Base-by-base conservation (phyloP, 805 yeast genomes). In the Pichia insulana region DNA sequence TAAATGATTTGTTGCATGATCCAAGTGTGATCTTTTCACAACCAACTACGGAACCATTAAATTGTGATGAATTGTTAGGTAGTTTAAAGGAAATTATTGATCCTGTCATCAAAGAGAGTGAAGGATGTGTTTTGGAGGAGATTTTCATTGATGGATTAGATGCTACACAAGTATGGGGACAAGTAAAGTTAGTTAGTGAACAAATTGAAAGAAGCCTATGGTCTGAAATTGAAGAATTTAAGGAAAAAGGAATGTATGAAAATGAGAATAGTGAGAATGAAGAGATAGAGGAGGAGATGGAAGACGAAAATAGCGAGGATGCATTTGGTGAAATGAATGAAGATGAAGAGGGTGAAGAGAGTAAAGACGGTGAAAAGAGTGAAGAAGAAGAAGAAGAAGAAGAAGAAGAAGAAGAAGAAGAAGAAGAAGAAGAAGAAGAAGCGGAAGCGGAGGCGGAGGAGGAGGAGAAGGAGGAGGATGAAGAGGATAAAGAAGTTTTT, bases 121-220 rank as follows among this genome's bases (percentile, higher is more conserved):
- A 81, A 79, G 55, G 43, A 51, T 34, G 65, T 73, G 82, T 83
- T 6, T 67, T 90, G 17, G 96, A 88, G 60, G 88, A 85, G 57
- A 71, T 90, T 17, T 77, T 81, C 51, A 71, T 83, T 12, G 94
- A 88, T 38, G 97, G 96, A 1, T 67, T 90, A 42, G 96, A 85
- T 59, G 80, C 96, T 19, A 74, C 82, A 32, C 97, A 90, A 58
- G 88, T 92, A 0, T 90, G 90, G 87, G 95, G 90, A 43, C 97
- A 90, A 62, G 80, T 85, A 2, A 86, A 84, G 61, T 73, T 90
- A 65, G 80, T 90, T 16, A 66, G 87, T 31, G 96, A 88, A 45
- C 82, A 81, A 7, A 82, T 83, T 11, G 78, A 81, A 22, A 87
- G 81, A 37, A 69, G 71, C 30, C 57, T 84, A 56, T 70, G 68